Conservation (phyloP, 208 protist species). For the Histomonas meleagridis region DNA sequence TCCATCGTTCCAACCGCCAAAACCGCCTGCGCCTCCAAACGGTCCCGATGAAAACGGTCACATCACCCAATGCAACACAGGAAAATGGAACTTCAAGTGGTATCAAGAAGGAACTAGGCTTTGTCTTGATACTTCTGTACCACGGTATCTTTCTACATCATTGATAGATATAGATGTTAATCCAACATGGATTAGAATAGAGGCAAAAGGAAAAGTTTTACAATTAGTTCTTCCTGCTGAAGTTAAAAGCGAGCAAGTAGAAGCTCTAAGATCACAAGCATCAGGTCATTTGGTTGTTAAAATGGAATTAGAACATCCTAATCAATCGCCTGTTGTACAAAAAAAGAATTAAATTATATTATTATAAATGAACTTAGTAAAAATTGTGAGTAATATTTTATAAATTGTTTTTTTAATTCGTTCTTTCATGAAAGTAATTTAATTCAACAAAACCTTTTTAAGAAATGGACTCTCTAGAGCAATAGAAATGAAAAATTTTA, state of each 20-base stretch:
- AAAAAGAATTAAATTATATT: no score
- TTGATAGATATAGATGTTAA: constrained; percentile 73
- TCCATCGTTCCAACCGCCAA: constrained; percentile 60
- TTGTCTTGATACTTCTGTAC: constrained; percentile 65
- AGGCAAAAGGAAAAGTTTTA: constrained; percentile 75
- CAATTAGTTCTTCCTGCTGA: constrained; percentile 69
- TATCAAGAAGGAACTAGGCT: constrained; percentile 59
- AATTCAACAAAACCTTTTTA: no score
- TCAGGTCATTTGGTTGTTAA: constrained; percentile 8
- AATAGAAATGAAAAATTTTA: no score
- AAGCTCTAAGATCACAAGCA: not conserved
- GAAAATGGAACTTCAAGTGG: constrained; percentile 65
- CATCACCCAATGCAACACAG: constrained; percentile 72
- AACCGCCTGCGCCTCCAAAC: not conserved
- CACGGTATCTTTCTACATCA: constrained; percentile 75
- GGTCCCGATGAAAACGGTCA: constrained; percentile 55
- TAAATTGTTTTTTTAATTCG: no score
- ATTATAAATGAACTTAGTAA: no score
- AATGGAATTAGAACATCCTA: constrained; percentile 7
- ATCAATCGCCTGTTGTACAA: not conserved
- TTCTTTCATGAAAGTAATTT: no score
- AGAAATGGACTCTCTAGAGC: no score
- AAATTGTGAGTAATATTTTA: no score
- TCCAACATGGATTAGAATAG: constrained; percentile 68
- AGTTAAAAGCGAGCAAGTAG: constrained; percentile 47